phyloP scores from a whole-genome alignment of 768 basidiomycete genomes.

The Gelatoporia subvermispora region DNA sequence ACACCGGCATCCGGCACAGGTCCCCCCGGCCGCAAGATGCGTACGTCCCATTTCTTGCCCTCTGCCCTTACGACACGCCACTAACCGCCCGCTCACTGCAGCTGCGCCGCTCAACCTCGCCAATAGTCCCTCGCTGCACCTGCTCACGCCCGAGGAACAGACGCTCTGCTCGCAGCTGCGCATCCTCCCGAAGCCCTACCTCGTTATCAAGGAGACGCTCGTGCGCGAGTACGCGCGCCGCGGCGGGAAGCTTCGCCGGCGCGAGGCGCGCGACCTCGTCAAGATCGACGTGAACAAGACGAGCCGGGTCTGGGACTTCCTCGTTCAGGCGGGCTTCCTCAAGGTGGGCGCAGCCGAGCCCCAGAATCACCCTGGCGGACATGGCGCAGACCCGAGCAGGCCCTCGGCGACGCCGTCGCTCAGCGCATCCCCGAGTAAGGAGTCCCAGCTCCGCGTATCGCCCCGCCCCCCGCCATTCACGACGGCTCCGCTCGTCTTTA shows the following conservation, averaged over 20 bases:
- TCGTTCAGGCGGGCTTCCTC: constrained; percentile 80
- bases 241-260: constrained; percentile 79
- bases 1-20: constrained; percentile 25
- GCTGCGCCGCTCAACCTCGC: constrained; percentile 81
- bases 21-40: constrained; percentile 37
- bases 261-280: constrained; percentile 86
- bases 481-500: constrained; percentile 11
- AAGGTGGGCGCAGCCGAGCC: constrained; percentile 42
- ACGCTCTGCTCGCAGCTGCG: constrained; percentile 82
- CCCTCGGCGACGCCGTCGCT: constrained; percentile 24
- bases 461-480: constrained; percentile 23
- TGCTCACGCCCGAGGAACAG: constrained; percentile 87
- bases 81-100: constrained; percentile 8
- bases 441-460: constrained; percentile 17
- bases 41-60: constrained; percentile 24
- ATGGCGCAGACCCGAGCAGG: constrained; percentile 4
- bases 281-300: constrained; percentile 95
- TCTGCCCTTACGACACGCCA: constrained; percentile 5
- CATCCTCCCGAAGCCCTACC: constrained; percentile 91
- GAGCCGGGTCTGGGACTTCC: constrained; percentile 87
- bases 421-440: constrained; percentile 26
- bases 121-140: constrained; percentile 83
- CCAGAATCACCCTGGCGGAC: constrained; percentile 1
- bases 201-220: constrained; percentile 92
- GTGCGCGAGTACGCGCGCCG: constrained; percentile 90